Conservation (phyloP, 139 green algal species). For the Dunaliella primolecta region DNA sequence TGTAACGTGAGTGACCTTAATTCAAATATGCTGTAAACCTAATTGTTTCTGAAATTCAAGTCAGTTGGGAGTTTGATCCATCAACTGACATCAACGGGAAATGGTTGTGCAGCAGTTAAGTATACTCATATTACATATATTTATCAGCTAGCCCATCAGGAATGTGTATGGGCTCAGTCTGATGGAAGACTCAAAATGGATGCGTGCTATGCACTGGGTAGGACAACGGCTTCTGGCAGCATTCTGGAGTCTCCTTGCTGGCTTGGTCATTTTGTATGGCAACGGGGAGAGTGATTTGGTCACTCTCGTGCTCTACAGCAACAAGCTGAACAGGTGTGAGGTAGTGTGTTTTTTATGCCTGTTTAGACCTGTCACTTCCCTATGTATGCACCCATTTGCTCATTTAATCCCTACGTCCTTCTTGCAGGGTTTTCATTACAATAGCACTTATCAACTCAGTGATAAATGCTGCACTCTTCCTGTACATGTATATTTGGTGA, state of each 20-base stretch:
- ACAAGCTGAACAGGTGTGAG: not conserved
- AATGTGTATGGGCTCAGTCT: no score
- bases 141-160: no score
- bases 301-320: not conserved
- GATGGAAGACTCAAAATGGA: no score
- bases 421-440: slow-evolving; percentile 2
- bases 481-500: slow-evolving; percentile 7
- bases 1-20: not conserved
- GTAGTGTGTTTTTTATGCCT: not conserved
- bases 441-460: not conserved
- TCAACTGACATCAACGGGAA: no score
- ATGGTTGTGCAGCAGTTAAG: no score
- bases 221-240: not conserved
- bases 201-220: no score
- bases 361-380: not conserved
- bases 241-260: not conserved
- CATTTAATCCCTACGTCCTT: not conserved
- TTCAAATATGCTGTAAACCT: no score
- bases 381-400: not conserved
- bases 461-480: slow-evolving; percentile 5
- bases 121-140: no score
- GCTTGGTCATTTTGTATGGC: not conserved
- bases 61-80: no score
- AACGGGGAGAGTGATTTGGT: slow-evolving; percentile 9
- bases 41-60: no score